Conservation (phyloP, 2,329 filamentous ascomycete genomes). For the Diaporthe nobilis region DNA sequence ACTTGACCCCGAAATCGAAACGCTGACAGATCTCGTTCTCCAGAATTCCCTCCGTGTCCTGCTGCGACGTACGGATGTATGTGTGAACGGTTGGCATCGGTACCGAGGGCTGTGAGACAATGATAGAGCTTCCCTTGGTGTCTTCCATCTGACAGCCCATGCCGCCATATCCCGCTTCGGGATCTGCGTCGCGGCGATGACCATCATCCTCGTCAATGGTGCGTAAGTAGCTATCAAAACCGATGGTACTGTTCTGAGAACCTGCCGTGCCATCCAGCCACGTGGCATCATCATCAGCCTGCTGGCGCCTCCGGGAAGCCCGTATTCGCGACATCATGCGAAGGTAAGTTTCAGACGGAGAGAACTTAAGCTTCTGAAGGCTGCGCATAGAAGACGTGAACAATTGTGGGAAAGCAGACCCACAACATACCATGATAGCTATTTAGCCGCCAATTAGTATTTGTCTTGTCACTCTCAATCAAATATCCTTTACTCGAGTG, state of each 20-base stretch:
- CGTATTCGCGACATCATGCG: not conserved
- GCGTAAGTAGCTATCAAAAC: not conserved
- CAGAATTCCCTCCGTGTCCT: too few relatives aligned
- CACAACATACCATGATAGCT: not conserved
- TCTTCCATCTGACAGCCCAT: not conserved
- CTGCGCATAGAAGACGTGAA: not conserved
- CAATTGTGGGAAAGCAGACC: not conserved
- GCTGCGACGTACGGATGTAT: too few relatives aligned
- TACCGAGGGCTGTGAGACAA: too few relatives aligned
- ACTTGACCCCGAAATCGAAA: too few relatives aligned
- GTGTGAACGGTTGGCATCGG: too few relatives aligned
- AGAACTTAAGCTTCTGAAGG: not conserved
- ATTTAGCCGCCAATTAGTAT: not conserved
- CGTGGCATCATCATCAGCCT: not conserved
- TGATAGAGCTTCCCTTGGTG: too few relatives aligned
- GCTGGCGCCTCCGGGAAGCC: not conserved
- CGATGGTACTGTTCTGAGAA: not conserved
- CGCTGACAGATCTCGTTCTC: too few relatives aligned
- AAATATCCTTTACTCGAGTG: not conserved
- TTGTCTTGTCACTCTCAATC: not conserved
- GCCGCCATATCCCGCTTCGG: not conserved
- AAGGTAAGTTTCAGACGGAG: not conserved
- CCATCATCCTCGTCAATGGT: not conserved
- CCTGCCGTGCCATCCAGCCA: not conserved
- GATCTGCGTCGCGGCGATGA: not conserved